A percentile compares a stretch with the other conserved stretches of the same genome.
phyloP scores from a whole-genome alignment of 352 stramenopile genomes.

The Thraustochytrium striatum region DNA sequence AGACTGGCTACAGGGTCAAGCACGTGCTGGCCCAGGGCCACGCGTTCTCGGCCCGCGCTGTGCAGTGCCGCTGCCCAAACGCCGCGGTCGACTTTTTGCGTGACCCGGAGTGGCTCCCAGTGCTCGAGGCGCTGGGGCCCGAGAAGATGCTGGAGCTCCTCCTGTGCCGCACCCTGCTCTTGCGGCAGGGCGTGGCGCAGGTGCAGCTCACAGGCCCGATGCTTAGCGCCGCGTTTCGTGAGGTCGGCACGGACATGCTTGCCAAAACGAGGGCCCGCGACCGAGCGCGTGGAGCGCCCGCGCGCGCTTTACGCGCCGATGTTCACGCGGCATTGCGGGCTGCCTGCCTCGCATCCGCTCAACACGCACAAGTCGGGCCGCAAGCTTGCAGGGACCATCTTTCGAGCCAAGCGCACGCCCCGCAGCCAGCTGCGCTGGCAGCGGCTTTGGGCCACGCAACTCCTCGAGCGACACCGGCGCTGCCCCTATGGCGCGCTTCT shows the following conservation, averaged over 20 bases:
- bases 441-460: background rate
- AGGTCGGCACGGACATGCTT: background rate
- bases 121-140: slow-evolving; percentile 6
- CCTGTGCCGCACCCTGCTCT: background rate
- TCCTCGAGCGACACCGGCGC: background rate
- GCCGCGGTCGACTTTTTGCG: background rate
- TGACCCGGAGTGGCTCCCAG: background rate
- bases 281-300: background rate
- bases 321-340: slow-evolving; percentile 3
- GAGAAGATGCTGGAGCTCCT: background rate
- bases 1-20: too few species aligned
- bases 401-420: background rate
- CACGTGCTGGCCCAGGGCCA: too few species aligned
- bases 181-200: background rate
- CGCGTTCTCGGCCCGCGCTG: too few species aligned
- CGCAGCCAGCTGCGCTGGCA: background rate
- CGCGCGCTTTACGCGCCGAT: slow-evolving; percentile 14
- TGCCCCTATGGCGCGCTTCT: slow-evolving; percentile 26
- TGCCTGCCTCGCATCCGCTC: background rate
- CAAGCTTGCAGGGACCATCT: background rate
- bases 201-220: slow-evolving; percentile 20
- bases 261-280: background rate
- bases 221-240: background rate
- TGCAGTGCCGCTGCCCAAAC: slow-evolving; percentile 3
- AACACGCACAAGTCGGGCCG: background rate